Evolutionary conservation across 768 basidiomycete genomes (phyloP), one percentile per base, ranked within the genome.

Genomic region (Tricholomella constricta): DNA sequence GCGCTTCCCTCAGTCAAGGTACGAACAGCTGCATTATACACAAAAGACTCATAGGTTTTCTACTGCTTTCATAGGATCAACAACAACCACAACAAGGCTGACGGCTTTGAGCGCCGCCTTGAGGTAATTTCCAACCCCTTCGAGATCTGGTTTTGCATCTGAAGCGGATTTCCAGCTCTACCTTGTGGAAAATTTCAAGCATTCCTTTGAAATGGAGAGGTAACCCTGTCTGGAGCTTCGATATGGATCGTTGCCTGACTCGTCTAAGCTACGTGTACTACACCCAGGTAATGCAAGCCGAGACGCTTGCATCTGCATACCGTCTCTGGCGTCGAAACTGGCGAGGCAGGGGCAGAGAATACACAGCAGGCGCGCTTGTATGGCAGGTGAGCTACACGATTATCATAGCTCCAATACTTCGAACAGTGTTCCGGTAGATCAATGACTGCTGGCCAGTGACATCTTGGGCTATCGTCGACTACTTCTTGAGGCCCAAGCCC

Each of bases 251-350:
- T 37, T 43, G 53, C 57, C 42, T 57, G 29, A 59, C 47, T 20
- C 36, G 8, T 23, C 25, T 27, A 25, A 92, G 91, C 68, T 97
- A 95, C 71, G 81, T 91, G 12, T 98, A 94, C 70, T 93, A 90
- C 63, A 96, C 96, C 4, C 96, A 98, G 70, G 73, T 96, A 50
- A 95, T 98, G 91, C 96, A 98, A 70, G 90, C 94, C 3, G 95
- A 98, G 70, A 85, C 89, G 2, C 78, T 98, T 17, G 83, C 86
- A 2, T 83, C 89, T 19, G 96, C 96, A 0, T 97, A 92, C 68
- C 84, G 90, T 17, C 75, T 93, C 1, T 98, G 95, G 96, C 77
- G 94, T 51, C 79, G 96, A 15, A 89, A 94, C 67, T 98, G 94
- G 93, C 76, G 79, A 27, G 96, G 96, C n/a, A 80, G 69, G 54